A percentile compares a stretch with the other conserved stretches of the same genome.
These are phyloP conservation scores for Allium cepa DNA, from an alignment of 106 monocot genomes.

Conservation along the genomic window DNA sequence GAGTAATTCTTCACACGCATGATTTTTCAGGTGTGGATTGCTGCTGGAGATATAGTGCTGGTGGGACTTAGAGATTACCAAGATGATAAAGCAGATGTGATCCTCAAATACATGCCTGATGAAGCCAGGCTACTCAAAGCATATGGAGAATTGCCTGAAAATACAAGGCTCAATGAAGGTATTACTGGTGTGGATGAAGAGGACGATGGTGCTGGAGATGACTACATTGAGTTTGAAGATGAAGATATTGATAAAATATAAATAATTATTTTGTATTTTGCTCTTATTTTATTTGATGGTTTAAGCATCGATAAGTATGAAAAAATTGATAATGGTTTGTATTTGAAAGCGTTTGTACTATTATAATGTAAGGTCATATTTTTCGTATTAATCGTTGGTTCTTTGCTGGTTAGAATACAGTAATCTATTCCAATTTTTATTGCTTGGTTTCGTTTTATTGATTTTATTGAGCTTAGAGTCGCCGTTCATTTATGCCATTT, in stretches of 20 bases:
- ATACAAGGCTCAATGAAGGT: conserved; percentile 57
- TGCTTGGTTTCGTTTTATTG: too few species aligned
- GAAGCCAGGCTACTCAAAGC: conserved; percentile 64
- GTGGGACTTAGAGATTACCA: conserved; percentile 71
- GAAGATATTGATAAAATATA: conserved; percentile 74
- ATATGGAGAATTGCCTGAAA: conserved; percentile 62
- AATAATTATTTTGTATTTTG: neutral
- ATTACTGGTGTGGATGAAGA: conserved; percentile 59
- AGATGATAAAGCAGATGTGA: conserved; percentile 73
- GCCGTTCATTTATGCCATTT: too few species aligned
- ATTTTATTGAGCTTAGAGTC: too few species aligned
- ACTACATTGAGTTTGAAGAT: conserved; percentile 73
- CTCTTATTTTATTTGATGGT: too few species aligned
- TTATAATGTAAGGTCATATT: too few species aligned
- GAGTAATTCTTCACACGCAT: too few species aligned
- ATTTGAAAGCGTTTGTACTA: too few species aligned
- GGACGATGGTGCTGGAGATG: conserved; percentile 47
- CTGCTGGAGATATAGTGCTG: conserved; percentile 61
- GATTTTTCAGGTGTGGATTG: conserved; percentile 40
- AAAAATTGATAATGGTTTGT: too few species aligned
- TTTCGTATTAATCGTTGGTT: too few species aligned
- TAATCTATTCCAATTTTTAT: too few species aligned
- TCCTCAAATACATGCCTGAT: conserved; percentile 76
- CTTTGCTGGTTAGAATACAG: too few species aligned
- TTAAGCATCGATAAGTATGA: too few species aligned